Evolutionary conservation across 768 basidiomycete species (phyloP), one percentile per base, ranked within the genome.

Genomic region (Jaapia argillacea): DNA sequence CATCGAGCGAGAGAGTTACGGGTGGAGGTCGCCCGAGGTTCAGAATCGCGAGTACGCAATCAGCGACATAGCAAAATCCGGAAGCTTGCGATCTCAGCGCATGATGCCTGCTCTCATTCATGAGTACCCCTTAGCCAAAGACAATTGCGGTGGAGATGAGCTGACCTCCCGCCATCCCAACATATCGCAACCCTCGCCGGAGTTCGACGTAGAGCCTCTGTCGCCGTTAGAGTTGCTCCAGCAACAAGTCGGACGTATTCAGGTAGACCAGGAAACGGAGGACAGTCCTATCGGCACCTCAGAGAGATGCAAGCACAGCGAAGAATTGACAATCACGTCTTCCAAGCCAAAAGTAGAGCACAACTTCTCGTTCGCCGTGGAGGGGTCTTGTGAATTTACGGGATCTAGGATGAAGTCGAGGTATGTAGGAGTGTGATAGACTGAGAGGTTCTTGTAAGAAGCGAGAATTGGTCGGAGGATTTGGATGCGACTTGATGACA

Each of bases 1-100:
- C 31, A 36, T 2, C 40, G 27, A 2, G 43, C 41, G 0, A 39
- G 25, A 3, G 47, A 12, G 6, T 42, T 47, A 39, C 47, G 41
- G 56, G 49, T 1, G 53, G 50, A 4, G 63, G 47, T 16, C 69
- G 69, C 49, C 75, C 79, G 35, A 96, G 70, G 3, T 73, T 66
- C 45, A 93, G 72, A 45, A 96, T 79, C 1, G 83, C 83, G 1
- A 97, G 72, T 6, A 91, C 74, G 43, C 84, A 80, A 56, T 97
- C 93, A 1, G 89, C 85, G 18, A 97, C 85, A 56, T 96, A 98
- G 66, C 93, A 98, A 62, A 87, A 98, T 0, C 93, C 93, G 3
- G 85, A 78, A 1, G 91, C 91, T 35, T 67, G 69, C 0, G 75
- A 70, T 56, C 87, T 83, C 41, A 79, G 74, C 0, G 87, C 86